A percentile compares a stretch with the other conserved stretches of the same genome.
Conservation (phyloP, 108 stramenopile species). For the Nannochloropsis salina region DNA sequence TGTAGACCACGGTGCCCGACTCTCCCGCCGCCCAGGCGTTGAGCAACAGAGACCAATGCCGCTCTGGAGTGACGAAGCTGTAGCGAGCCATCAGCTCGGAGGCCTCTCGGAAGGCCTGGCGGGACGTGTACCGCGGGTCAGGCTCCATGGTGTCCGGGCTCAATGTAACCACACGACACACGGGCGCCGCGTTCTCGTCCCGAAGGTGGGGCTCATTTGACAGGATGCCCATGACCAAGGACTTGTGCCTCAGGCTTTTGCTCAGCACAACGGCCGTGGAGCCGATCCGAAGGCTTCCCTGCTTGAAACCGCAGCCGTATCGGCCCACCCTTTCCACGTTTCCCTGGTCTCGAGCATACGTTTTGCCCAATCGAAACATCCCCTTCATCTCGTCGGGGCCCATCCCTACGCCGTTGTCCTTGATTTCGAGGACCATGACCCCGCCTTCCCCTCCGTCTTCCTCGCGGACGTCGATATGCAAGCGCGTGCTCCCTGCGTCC, state of each 20-base stretch:
- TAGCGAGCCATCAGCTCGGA: background rate
- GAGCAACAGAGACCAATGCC: background rate
- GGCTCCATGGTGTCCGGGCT: background rate
- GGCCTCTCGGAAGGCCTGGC: background rate
- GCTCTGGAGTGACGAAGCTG: background rate
- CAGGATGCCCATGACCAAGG: background rate
- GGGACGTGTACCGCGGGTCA: background rate
- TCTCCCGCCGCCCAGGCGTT: conserved; percentile 10
- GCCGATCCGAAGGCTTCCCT: background rate
- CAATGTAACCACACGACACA: conserved; percentile 5
- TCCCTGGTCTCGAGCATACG: background rate
- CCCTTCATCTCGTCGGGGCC: background rate
- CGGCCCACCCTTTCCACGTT: background rate
- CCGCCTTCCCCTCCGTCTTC: background rate
- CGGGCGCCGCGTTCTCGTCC: background rate
- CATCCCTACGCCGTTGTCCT: conserved; percentile 28
- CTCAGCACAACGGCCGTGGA: background rate
- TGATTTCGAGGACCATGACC: background rate
- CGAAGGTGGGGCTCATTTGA: background rate
- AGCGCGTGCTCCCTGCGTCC: conserved; percentile 19
- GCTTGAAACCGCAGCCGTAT: conserved; percentile 4
- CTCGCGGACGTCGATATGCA: background rate
- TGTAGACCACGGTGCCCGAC: background rate
- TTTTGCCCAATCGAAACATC: conserved; percentile 18
- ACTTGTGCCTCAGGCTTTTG: background rate